Conservation (phyloP, 78 protist species). For the Chrysochromulina tobinii region DNA sequence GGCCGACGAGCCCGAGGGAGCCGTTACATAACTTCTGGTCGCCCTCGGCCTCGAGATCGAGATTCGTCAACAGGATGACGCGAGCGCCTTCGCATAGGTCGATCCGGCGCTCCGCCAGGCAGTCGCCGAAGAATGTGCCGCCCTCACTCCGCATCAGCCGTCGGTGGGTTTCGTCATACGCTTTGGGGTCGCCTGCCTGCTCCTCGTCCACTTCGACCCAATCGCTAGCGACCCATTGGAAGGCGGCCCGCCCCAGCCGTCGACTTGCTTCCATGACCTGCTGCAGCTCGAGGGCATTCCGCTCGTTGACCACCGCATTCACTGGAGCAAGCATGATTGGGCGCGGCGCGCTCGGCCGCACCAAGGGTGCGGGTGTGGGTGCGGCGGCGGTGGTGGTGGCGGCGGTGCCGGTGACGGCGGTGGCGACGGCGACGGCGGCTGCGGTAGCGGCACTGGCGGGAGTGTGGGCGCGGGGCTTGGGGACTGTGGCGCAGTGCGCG, state of each 20-base stretch:
- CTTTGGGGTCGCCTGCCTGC: neutral
- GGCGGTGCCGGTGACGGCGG: neutral
- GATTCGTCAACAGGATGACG: neutral
- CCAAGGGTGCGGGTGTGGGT: too few species aligned
- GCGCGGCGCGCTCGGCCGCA: neutral
- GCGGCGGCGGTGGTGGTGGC: neutral
- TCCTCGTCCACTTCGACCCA: slow-evolving; percentile 23
- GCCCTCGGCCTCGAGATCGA: neutral
- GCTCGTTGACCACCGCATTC: neutral
- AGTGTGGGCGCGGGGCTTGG: neutral
- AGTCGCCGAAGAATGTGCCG: slow-evolving; percentile 12
- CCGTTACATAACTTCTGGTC: slow-evolving; percentile 1
- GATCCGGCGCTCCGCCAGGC: slow-evolving; percentile 14
- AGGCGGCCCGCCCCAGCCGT: neutral
- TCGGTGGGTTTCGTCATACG: neutral
- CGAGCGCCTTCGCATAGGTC: slow-evolving; percentile 24
- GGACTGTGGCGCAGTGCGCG: neutral
- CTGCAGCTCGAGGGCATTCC: neutral
- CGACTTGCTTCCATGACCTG: too few species aligned
- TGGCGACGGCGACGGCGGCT: neutral
- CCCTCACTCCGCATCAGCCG: neutral
- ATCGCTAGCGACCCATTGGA: neutral
- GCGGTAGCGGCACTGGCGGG: neutral
- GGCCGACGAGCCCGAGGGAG: neutral
- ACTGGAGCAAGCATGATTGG: slow-evolving; percentile 10